These are phyloP conservation scores for Sabuloglossum arenarium DNA, from an alignment of 495 filamentous ascomycete species.

Conservation along the genomic window DNA sequence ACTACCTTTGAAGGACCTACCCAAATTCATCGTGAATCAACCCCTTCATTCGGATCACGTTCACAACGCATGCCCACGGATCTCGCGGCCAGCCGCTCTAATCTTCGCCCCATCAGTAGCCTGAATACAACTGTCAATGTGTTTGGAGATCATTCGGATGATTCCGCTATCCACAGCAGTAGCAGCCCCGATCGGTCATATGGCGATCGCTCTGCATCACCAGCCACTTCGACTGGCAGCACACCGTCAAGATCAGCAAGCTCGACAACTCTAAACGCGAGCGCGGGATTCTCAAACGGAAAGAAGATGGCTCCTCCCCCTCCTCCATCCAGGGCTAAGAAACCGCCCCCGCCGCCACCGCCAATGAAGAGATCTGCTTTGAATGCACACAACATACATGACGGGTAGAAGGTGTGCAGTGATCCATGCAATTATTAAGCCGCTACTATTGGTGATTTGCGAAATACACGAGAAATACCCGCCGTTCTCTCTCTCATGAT, in stretches of 20 bases:
- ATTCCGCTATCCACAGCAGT: slow-evolving; percentile 32
- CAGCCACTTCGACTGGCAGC: slow-evolving; percentile 40
- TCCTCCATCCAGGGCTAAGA: slow-evolving; percentile 62
- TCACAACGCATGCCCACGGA: slow-evolving; percentile 33
- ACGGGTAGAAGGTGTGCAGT: background rate
- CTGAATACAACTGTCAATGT: slow-evolving; percentile 27
- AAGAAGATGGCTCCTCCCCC: slow-evolving; percentile 67
- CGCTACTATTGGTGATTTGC: background rate
- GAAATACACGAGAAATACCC: background rate
- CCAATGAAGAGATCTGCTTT: slow-evolving; percentile 5
- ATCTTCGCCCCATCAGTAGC: slow-evolving; percentile 22
- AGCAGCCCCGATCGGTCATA: slow-evolving; percentile 37
- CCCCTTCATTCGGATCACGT: slow-evolving; percentile 27
- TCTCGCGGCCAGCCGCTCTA: slow-evolving; percentile 22
- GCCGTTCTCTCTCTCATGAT: background rate
- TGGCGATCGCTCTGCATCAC: slow-evolving; percentile 35
- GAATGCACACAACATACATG: background rate
- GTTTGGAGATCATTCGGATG: slow-evolving; percentile 43
- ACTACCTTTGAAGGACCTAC: slow-evolving; percentile 36
- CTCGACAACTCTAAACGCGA: slow-evolving; percentile 23
- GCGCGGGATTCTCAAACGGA: slow-evolving; percentile 13
- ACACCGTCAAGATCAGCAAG: slow-evolving; percentile 34
- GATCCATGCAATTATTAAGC: background rate
- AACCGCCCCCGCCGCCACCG: slow-evolving; percentile 43
- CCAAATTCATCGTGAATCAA: slow-evolving; percentile 27